Evolutionary conservation across 805 yeast genomes (phyloP).

Genomic region (Candida andamanensis): DNA sequence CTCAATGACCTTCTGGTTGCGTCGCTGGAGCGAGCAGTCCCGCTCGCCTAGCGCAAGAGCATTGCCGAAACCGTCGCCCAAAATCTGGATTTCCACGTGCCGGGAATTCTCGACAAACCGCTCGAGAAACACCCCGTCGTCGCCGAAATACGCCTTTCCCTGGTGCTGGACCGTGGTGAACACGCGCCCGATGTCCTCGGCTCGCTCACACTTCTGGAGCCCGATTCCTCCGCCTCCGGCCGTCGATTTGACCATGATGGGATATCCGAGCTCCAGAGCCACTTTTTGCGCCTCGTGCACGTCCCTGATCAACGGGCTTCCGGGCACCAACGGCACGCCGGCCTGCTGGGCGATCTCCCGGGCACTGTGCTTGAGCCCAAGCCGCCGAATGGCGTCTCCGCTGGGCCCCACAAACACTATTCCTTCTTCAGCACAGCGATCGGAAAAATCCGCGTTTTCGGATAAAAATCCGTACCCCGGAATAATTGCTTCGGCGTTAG

Average conservation of each 20-base stretch:
- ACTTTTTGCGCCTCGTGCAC: conserved; percentile 70
- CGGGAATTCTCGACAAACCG: conserved; percentile 92
- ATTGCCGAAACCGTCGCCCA: conserved; percentile 91
- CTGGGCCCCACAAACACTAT: conserved; percentile 95
- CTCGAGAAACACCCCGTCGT: conserved; percentile 91
- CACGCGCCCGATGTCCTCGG: conserved; percentile 73
- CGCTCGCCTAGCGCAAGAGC: conserved; percentile 96
- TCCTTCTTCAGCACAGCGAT: conserved; percentile 75
- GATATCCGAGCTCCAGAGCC: conserved; percentile 75
- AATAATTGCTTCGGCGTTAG: conserved; percentile 90
- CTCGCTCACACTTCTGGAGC: conserved; percentile 83
- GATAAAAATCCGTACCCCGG: conserved; percentile 98
- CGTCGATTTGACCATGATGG: conserved; percentile 94
- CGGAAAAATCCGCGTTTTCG: conserved; percentile 95
- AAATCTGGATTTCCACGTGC: conserved; percentile 94
- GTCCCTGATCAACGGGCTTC: conserved; percentile 73
- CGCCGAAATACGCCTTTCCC: conserved; percentile 90
- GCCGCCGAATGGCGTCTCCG: conserved; percentile 84
- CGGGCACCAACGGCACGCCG: conserved; percentile 97
- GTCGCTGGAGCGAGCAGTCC: conserved; percentile 95
- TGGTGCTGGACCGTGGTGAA: conserved; percentile 91
- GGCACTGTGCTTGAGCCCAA: conserved; percentile 95
- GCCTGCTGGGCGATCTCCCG: conserved; percentile 88
- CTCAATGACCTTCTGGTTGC: conserved; percentile 94
- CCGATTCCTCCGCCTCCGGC: conserved; percentile 99